Percentiles rank a stretch among this genome's conserved stretches.
Conservation (phyloP, 73 alveolate genomes). For the Paramecium pentaurelia region DNA sequence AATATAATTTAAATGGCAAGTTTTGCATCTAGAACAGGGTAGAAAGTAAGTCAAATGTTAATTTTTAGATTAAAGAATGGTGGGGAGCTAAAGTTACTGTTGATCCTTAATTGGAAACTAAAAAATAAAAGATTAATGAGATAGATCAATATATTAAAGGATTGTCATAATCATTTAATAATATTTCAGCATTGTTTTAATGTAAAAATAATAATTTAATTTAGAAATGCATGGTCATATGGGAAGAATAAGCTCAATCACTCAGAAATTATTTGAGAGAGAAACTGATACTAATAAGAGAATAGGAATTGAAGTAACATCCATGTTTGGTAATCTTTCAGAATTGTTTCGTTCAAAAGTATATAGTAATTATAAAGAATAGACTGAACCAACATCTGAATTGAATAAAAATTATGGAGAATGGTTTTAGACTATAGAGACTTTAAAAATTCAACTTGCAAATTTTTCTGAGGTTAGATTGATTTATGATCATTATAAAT, state of each 20-base stretch:
- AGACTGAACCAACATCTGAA: background rate
- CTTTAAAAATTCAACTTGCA: background rate
- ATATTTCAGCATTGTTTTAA: background rate
- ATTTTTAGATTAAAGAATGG: constrained; percentile 38
- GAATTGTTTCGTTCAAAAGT: constrained; percentile 25
- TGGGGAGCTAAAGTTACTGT: background rate
- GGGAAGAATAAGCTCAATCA: background rate
- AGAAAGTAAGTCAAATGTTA: background rate
- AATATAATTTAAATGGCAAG: background rate
- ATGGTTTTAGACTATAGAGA: background rate
- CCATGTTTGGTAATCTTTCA: constrained; percentile 28
- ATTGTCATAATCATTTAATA: background rate
- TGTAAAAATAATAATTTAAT: background rate
- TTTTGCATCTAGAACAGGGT: constrained; percentile 10
- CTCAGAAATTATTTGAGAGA: background rate
- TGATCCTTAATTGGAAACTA: constrained; percentile 7
- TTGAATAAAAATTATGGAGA: constrained; percentile 16
- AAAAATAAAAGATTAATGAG: background rate
- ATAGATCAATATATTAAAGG: constrained; percentile 25
- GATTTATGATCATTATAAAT: constrained; percentile 21
- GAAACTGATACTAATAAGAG: constrained; percentile 25
- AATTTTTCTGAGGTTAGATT: background rate
- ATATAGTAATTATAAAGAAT: background rate
- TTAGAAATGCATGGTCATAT: constrained; percentile 23
- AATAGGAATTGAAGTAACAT: constrained; percentile 27